These are phyloP conservation scores for Durusdinium trenchii DNA, from an alignment of 73 alveolate species.

Conservation along the genomic window DNA sequence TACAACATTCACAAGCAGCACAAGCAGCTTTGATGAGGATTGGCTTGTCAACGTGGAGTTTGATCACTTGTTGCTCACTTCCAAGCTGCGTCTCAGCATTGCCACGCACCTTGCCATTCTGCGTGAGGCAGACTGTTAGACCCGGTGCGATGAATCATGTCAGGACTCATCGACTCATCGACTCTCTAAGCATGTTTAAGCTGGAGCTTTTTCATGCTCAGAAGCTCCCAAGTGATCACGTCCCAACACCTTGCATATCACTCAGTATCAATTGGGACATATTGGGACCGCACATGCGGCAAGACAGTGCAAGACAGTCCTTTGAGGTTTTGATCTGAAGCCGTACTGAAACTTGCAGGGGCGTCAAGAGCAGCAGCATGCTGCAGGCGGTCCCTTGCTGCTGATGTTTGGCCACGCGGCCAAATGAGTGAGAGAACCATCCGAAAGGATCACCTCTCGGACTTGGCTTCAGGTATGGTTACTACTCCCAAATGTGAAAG, in stretches of 20 bases:
- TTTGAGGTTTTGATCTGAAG: background rate
- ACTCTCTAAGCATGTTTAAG: too few relatives aligned
- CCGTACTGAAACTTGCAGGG: background rate
- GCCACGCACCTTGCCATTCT: background rate
- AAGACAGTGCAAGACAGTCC: background rate
- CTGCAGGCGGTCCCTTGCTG: slow-evolving; percentile 50
- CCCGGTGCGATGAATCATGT: too few relatives aligned
- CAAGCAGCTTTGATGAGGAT: background rate
- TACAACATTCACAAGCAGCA: background rate
- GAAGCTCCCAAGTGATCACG: too few relatives aligned
- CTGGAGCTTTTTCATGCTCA: too few relatives aligned
- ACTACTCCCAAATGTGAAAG: too few relatives aligned
- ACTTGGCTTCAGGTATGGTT: too few relatives aligned
- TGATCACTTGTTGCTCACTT: slow-evolving; percentile 34
- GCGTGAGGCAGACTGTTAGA: background rate
- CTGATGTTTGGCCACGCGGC: slow-evolving; percentile 80
- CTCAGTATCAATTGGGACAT: too few relatives aligned
- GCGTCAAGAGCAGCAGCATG: slow-evolving; percentile 49
- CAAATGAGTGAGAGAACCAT: background rate
- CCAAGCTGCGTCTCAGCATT: slow-evolving; percentile 35
- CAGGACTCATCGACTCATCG: too few relatives aligned
- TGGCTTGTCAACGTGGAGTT: slow-evolving; percentile 65
- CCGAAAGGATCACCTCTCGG: background rate
- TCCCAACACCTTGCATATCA: too few relatives aligned
- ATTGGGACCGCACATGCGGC: too few relatives aligned